A percentile compares a stretch with the other conserved stretches of the same genome.
phyloP scores from a whole-genome alignment of 208 protist species.

The Wallacemonas sp. region DNA sequence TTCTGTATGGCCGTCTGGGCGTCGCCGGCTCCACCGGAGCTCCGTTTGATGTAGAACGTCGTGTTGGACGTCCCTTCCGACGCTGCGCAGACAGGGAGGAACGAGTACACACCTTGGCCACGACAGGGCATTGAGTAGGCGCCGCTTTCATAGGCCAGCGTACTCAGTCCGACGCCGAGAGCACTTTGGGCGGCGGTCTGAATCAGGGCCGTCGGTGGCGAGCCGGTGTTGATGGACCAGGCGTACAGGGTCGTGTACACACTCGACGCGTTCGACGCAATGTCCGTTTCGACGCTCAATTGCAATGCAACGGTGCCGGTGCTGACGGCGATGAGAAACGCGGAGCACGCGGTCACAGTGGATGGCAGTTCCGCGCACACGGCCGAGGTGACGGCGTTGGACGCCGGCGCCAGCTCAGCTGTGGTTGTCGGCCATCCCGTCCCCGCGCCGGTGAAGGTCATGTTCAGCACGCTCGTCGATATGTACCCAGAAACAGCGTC shows the following conservation, averaged over 20 bases:
- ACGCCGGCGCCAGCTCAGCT: conserved; percentile 10
- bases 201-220: conserved; percentile 8
- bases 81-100: conserved; percentile 30
- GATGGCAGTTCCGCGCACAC: conserved; percentile 25
- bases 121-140: conserved; percentile 48
- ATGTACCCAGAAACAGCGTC: conserved; percentile 12
- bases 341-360: conserved; percentile 18
- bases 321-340: conserved; percentile 37
- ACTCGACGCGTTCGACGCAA: conserved; percentile 9
- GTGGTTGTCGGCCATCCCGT: conserved; percentile 37
- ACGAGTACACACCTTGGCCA: conserved; percentile 32
- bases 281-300: conserved; percentile 34
- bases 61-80: conserved; percentile 23
- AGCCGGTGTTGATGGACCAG: conserved; percentile 30
- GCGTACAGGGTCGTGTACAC: conserved; percentile 28
- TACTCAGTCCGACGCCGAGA: conserved; percentile 21
- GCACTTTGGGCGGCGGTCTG: conserved; percentile 12
- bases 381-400: conserved; percentile 21
- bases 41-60: conserved; percentile 25
- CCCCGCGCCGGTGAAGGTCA: conserved; percentile 35
- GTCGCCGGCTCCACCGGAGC: not conserved
- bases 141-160: conserved; percentile 22
- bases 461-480: conserved; percentile 37
- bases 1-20: not conserved
- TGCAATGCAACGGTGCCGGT: conserved; percentile 34